Evolutionary conservation across 176 grass and related monocot species (phyloP).

Genomic region (Musa acuminata): DNA sequence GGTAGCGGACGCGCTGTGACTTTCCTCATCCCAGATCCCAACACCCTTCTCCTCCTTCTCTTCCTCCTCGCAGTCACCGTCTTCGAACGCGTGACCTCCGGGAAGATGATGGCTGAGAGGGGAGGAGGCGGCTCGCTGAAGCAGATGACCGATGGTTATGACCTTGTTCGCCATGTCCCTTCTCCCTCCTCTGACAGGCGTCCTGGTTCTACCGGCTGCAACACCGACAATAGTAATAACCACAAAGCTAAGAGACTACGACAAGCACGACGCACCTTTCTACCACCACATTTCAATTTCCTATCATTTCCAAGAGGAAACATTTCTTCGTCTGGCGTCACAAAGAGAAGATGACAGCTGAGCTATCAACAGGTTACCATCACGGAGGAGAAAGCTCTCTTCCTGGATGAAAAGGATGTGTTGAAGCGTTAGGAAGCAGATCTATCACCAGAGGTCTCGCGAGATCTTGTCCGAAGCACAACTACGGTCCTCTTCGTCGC

Average conservation of each 20-base stretch:
- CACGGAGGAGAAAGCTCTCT: not conserved
- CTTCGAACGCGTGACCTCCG: conserved; percentile 26
- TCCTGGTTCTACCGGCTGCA: no score
- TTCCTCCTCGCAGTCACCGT: conserved; percentile 2
- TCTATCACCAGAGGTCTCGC: not conserved
- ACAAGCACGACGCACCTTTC: not conserved
- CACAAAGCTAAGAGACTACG: not conserved
- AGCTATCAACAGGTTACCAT: not conserved
- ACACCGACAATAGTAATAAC: not conserved
- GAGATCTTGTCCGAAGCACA: not conserved
- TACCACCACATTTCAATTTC: not conserved
- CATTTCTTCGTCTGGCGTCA: not conserved
- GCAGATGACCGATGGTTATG: conserved; percentile 64
- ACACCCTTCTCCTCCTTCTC: conserved; percentile 44
- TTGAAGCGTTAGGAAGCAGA: no score
- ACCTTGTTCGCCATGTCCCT: conserved; percentile 40
- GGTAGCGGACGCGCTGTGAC: not conserved
- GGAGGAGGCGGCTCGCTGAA: conserved; percentile 71
- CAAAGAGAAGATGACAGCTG: not conserved
- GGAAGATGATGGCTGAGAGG: conserved; percentile 74
- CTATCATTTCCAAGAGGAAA: not conserved
- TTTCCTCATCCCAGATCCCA: conserved; percentile 70
- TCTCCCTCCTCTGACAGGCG: no score
- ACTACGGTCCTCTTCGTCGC: no score
- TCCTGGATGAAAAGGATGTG: not conserved